phyloP scores from a whole-genome alignment of 176 grass and related monocot species.

The Lolium rigidum region DNA sequence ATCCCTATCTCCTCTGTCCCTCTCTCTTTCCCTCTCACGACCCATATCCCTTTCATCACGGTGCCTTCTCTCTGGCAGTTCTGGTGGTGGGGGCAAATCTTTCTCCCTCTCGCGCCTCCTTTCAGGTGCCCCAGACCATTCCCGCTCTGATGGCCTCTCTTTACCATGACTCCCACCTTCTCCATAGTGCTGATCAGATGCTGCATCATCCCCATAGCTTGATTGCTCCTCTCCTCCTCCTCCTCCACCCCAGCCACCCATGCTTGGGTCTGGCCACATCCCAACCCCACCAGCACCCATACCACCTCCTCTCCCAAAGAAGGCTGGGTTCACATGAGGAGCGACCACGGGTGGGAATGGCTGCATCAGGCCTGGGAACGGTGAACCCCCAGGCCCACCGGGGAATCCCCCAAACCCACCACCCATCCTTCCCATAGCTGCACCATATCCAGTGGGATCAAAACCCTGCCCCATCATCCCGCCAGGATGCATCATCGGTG shows the following conservation, averaged over 20 bases:
- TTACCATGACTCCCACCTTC: conserved; percentile 77
- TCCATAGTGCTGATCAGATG: conserved; percentile 80
- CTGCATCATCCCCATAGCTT: conserved; percentile 88
- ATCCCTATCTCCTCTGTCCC: conserved; percentile 68
- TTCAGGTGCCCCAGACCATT: conserved; percentile 65
- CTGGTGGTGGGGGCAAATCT: conserved; percentile 59
- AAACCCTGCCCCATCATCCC: conserved; percentile 79
- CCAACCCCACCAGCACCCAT: conserved; percentile 56
- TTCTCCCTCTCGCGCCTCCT: conserved; percentile 78
- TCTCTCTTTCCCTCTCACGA: conserved; percentile 61
- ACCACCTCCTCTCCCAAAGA: conserved; percentile 73
- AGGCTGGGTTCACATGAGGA: conserved; percentile 81
- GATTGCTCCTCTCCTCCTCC: conserved; percentile 65
- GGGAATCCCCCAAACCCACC: conserved; percentile 74
- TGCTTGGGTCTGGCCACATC: conserved; percentile 78
- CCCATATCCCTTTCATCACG: conserved; percentile 71
- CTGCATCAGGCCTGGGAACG: conserved; percentile 80
- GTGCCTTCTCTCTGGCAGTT: conserved; percentile 58
- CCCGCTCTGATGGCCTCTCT: conserved; percentile 67
- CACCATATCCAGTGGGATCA: conserved; percentile 80
- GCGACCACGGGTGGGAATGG: conserved; percentile 77
- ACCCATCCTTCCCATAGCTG: conserved; percentile 82
- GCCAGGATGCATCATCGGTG: conserved; percentile 62
- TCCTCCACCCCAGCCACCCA: conserved; percentile 65
- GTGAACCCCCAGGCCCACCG: conserved; percentile 60